Percentiles rank a stretch among this genome's conserved stretches.
Evolutionary conservation across 331 rosid species (phyloP).

Genomic region (Spiraea crenata): DNA sequence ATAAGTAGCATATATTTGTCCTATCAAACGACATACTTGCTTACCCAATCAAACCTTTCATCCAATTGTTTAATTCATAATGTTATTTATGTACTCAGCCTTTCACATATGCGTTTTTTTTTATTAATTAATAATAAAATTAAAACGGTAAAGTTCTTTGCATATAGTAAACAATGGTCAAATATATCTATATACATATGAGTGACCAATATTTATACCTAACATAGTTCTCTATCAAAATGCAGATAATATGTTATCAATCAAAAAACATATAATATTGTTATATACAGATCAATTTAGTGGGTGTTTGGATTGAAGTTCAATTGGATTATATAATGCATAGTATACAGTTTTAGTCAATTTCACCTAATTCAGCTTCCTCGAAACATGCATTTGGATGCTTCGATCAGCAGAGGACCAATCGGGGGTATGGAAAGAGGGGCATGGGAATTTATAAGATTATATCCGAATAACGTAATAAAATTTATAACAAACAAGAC

Average conservation of each 20-base stretch:
- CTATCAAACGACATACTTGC: constrained; percentile 2
- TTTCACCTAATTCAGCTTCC: no score
- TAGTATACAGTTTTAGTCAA: no score
- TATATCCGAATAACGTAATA: constrained; percentile 7
- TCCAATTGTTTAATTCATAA: not conserved
- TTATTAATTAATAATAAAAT: no score
- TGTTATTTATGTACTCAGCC: not conserved
- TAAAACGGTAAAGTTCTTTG: not conserved
- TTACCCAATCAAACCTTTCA: constrained; percentile 6
- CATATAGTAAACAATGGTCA: no score
- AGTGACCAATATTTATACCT: not conserved
- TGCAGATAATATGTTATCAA: not conserved
- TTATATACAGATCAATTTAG: no score
- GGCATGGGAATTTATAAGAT: not conserved
- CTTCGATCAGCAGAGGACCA: not conserved
- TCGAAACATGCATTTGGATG: not conserved
- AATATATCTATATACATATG: no score
- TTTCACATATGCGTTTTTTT: not conserved
- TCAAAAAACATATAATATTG: no score
- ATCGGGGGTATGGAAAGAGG: not conserved
- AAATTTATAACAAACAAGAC: constrained; percentile 1
- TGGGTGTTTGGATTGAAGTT: no score
- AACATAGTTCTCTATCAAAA: not conserved
- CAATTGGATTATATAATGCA: no score
- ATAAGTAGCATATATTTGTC: no score